phyloP scores from a whole-genome alignment of 345 rosid species.

The Aquilaria sinensis region DNA sequence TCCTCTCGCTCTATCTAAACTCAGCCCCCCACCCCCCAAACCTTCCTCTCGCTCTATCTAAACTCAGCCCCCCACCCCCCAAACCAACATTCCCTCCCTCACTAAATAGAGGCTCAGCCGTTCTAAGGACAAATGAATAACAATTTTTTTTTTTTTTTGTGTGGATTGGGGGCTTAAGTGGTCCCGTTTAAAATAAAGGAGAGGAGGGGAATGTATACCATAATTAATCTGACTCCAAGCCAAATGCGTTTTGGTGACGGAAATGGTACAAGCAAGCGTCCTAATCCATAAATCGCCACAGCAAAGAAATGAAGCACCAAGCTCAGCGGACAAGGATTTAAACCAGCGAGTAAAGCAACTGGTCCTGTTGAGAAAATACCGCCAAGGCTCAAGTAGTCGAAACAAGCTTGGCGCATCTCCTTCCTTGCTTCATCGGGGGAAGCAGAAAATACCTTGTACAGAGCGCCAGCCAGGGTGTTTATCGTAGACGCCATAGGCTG shows the following conservation, averaged over 20 bases:
- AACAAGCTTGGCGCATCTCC: constrained; percentile 51
- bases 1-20: no score
- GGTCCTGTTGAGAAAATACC: constrained; percentile 45
- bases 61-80: no score
- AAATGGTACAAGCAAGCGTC: constrained; percentile 45
- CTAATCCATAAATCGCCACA: constrained; percentile 47
- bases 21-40: no score
- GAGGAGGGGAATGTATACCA: constrained; percentile 20
- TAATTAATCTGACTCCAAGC: constrained; percentile 42
- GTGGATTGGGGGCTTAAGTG: no score
- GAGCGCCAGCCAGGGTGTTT: constrained; percentile 49
- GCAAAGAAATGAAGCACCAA: constrained; percentile 51
- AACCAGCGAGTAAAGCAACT: constrained; percentile 45
- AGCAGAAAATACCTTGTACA: constrained; percentile 44
- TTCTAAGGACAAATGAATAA: neutral
- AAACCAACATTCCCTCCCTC: no score
- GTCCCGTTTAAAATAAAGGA: neutral
- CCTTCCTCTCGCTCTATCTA: no score
- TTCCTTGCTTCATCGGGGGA: constrained; percentile 42
- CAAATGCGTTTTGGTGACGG: constrained; percentile 39
- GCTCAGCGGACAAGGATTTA: constrained; percentile 42
- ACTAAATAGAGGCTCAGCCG: no score
- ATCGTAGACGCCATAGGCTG: constrained; percentile 57
- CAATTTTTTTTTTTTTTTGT: no score
- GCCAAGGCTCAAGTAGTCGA: constrained; percentile 51